Base-by-base conservation (phyloP, 768 basidiomycete species). In the Neoboletus subvelutipes region DNA sequence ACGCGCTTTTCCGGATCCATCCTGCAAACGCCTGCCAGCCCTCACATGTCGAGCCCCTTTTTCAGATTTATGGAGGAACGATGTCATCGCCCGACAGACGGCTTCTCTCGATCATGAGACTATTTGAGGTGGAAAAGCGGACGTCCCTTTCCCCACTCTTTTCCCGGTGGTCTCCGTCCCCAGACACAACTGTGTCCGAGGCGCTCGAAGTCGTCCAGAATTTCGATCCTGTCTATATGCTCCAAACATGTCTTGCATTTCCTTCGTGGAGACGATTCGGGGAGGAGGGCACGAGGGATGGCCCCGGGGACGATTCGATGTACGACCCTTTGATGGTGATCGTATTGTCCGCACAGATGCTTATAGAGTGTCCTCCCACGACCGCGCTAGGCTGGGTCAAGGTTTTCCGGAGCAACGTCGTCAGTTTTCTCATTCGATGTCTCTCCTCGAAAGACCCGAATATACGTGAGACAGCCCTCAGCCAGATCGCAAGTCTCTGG, bases 291-390 rank as follows among this genome's bases (percentile, higher is more conserved):
- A 47, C 63, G 10, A 61, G 59, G 24, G 65, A 71, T 29, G 61
- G 34, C 0, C 43, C 51, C 0, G 69, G 73, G 26, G 78, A 81
- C 18, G 67, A 66, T 12, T 74, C 72, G 12, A 67, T 87, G 34
- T 97, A 94, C 64, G 94, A 98, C 66, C 93, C 94, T 9, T 67
- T 86, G 1, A 92, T 95, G 70, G 65, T 92, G 15, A 71, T 89
- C 34, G 74, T 85, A 3, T 73, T 94, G n/a, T 82, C 87, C 37
- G 79, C 81, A 5, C 80, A 86, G 50, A 81, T 85, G 69, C 74
- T 94, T n/a, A 73, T 74, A 2, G 83, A 88, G 34, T 78, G 77
- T 50, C 78, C 72, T 17, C 87, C 85, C 1, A 69, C 78, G 1
- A 83, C 83, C 0, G 80, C 84, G 0, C 73, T 88, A 75, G 46